phyloP scores from a whole-genome alignment of 1,139 yeast species.

The Saccharomyces hybrid region DNA sequence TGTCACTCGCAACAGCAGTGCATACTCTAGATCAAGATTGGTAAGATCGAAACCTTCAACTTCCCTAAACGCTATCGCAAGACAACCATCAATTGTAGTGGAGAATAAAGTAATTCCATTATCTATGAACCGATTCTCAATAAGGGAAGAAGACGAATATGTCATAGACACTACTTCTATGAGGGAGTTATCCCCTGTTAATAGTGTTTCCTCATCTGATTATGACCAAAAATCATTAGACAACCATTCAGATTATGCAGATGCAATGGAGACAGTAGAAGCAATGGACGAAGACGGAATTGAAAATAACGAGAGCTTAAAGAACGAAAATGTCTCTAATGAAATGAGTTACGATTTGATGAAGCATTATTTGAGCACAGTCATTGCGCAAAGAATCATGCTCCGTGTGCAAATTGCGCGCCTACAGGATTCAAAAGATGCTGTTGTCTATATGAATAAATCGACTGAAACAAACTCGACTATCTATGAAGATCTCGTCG shows the following conservation, averaged over 20 bases:
- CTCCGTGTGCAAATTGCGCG: constrained; percentile 24
- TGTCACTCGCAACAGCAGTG: constrained; percentile 2
- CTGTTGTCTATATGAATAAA: neutral
- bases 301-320: constrained; percentile 4
- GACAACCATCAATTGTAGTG: constrained; percentile 33
- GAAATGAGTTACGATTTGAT: constrained; percentile 6
- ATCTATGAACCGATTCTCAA: constrained; percentile 23
- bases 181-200: neutral
- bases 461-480: constrained; percentile 4
- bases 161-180: constrained; percentile 14
- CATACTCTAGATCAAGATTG: constrained; percentile 8
- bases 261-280: constrained; percentile 1
- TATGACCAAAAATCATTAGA: neutral
- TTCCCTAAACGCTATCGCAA: constrained; percentile 23
- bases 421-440: constrained; percentile 10
- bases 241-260: neutral
- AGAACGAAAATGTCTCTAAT: neutral
- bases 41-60: constrained; percentile 24
- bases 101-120: constrained; percentile 30
- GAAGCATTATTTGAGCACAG: constrained; percentile 21
- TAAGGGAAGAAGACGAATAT: constrained; percentile 24
- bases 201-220: neutral
- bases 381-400: constrained; percentile 24
- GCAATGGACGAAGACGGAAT: neutral
- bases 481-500: constrained; percentile 16